A percentile compares a stretch with the other conserved stretches of the same genome.
Conservation (phyloP, 345 rosid species). For the Boechera divaricarpa region DNA sequence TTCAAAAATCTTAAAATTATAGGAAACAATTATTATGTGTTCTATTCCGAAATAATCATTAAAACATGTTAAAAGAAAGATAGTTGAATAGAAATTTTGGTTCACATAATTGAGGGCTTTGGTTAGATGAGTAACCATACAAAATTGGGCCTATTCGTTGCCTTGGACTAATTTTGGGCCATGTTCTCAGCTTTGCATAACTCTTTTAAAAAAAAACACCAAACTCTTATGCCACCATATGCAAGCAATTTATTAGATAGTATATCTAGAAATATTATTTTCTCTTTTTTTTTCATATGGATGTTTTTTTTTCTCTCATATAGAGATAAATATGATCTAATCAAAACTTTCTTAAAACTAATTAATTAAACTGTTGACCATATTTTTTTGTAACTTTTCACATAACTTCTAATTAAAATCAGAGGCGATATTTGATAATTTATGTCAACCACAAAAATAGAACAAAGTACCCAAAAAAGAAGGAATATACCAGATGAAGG, state of each 20-base stretch:
- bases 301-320: neutral
- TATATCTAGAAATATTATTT: too few relatives aligned
- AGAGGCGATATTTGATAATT: slow-evolving; percentile 18
- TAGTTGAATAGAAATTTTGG: neutral
- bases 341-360: too few relatives aligned
- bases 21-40: slow-evolving; percentile 1
- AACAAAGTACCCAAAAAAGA: neutral
- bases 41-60: slow-evolving; percentile 11
- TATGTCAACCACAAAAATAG: slow-evolving; percentile 27
- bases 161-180: slow-evolving; percentile 10
- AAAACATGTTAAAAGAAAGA: neutral
- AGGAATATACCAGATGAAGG: slow-evolving; percentile 42
- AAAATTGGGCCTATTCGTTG: neutral
- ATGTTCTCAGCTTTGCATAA: neutral
- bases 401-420: neutral
- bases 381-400: neutral
- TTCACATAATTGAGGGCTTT: slow-evolving; percentile 2
- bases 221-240: neutral
- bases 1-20: neutral
- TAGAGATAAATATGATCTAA: neutral
- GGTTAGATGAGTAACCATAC: neutral
- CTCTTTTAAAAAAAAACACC: neutral
- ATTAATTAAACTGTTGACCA: neutral
- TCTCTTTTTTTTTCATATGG: too few relatives aligned
- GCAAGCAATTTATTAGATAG: neutral